Conservation (phyloP, 306 rosid genomes). For the Leucaena leucocephala region DNA sequence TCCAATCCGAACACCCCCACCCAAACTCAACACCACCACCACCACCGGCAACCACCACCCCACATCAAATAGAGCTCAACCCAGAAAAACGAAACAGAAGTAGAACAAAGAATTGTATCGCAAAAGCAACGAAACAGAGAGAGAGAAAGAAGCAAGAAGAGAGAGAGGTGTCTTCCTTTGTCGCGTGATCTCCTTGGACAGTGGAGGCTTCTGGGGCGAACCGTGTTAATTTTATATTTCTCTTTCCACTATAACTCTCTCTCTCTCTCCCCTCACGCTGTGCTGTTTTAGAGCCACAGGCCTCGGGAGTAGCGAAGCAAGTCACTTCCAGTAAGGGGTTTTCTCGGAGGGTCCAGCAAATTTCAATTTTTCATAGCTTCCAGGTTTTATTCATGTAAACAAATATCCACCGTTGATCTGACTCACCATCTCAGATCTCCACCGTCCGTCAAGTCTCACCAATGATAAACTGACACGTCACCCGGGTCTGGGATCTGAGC, state of each 20-base stretch:
- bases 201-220: conserved; percentile 54
- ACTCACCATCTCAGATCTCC: background rate
- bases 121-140: conserved; percentile 25
- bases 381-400: background rate
- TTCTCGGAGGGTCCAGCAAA: conserved; percentile 55
- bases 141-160: background rate
- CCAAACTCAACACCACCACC: conserved; percentile 10
- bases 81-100: background rate
- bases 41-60: background rate
- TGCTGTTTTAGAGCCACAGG: conserved; percentile 39
- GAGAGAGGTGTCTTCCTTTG: background rate
- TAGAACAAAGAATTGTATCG: conserved; percentile 23
- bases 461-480: background rate
- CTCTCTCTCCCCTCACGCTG: conserved; percentile 1
- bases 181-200: conserved; percentile 51
- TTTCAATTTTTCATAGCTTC: conserved; percentile 9
- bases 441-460: background rate
- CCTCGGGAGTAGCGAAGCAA: conserved; percentile 56
- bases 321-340: conserved; percentile 58
- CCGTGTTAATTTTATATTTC: conserved; percentile 34
- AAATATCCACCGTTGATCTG: conserved; percentile 11
- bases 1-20: conserved; percentile 12
- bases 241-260: conserved; percentile 33
- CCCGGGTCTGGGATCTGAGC: background rate
- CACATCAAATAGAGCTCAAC: conserved; percentile 19